Percentiles rank a stretch among this genome's conserved stretches.
Evolutionary conservation across 805 yeast genomes (phyloP).

Genomic region (Kluyveromyces lactis): DNA sequence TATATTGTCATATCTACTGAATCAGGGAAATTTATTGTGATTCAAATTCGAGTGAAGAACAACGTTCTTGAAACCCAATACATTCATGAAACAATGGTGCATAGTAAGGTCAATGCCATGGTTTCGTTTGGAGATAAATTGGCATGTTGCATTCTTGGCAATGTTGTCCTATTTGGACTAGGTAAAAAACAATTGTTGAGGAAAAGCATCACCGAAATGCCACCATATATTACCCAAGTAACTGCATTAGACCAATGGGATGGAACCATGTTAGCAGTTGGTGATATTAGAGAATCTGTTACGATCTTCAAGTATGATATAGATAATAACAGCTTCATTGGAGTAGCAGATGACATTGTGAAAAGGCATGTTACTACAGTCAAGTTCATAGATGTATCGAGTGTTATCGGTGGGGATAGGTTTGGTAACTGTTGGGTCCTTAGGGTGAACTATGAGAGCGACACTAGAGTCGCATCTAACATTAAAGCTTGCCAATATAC

Average conservation of each 20-base stretch:
- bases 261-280: slow-evolving; percentile 55
- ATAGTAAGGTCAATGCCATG: slow-evolving; percentile 41
- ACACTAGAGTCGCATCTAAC: slow-evolving; percentile 31
- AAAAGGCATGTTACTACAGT: slow-evolving; percentile 59
- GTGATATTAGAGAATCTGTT: slow-evolving; percentile 65
- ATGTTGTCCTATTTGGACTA: slow-evolving; percentile 54
- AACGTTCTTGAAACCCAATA: slow-evolving; percentile 33
- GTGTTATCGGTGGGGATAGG: slow-evolving; percentile 78
- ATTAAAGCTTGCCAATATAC: slow-evolving; percentile 36
- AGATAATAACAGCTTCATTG: slow-evolving; percentile 40
- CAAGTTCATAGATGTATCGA: slow-evolving; percentile 58
- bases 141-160: slow-evolving; percentile 47
- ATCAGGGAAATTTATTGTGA: slow-evolving; percentile 13
- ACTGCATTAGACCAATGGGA: slow-evolving; percentile 42
- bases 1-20: slow-evolving; percentile 41
- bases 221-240: slow-evolving; percentile 41
- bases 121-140: slow-evolving; percentile 49
- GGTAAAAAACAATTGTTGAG: slow-evolving; percentile 76
- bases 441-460: slow-evolving; percentile 44
- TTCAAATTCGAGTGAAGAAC: slow-evolving; percentile 16
- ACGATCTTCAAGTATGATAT: slow-evolving; percentile 47
- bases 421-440: slow-evolving; percentile 73
- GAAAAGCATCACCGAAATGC: slow-evolving; percentile 41
- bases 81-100: slow-evolving; percentile 54
- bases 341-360: slow-evolving; percentile 62